Percentiles rank a stretch among this genome's conserved stretches.
Evolutionary conservation across 2,329 filamentous ascomycete species (phyloP).

Genomic region (Trichoderma afroharzianum): DNA sequence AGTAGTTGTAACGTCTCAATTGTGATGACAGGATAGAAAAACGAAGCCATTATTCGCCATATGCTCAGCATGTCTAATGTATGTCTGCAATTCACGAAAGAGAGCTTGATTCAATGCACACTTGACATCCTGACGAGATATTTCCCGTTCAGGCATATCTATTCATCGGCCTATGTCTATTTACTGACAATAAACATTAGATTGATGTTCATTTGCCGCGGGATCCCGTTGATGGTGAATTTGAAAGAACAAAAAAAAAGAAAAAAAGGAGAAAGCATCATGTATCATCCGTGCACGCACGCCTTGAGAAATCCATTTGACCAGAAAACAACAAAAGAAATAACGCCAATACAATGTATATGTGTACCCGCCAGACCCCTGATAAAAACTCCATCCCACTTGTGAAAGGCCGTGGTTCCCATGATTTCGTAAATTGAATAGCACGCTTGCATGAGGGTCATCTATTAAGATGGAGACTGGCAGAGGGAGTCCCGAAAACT

Average conservation of each 20-base stretch:
- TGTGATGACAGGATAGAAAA: neutral
- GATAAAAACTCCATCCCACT: constrained; percentile 8
- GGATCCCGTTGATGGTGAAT: neutral
- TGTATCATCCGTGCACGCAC: neutral
- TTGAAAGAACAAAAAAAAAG: neutral
- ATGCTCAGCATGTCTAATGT: neutral
- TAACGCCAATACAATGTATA: constrained; percentile 5
- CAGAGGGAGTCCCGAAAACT: neutral
- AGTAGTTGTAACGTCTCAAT: neutral
- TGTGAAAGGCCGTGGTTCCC: constrained; percentile 6
- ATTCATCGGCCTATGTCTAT: constrained; percentile 4
- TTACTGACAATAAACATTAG: neutral
- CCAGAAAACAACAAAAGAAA: neutral
- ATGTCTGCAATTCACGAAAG: neutral
- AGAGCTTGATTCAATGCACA: neutral
- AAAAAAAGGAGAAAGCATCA: neutral
- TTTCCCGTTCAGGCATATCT: neutral
- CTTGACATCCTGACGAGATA: neutral
- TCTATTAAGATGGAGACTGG: neutral
- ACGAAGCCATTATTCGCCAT: neutral
- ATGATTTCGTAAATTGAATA: constrained; percentile 13
- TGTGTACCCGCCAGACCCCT: neutral
- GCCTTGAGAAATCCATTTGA: neutral
- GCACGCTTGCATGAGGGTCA: constrained; percentile 2
- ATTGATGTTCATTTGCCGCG: neutral